Conservation (phyloP, 208 protist genomes). For the Blechomonas ayalai region DNA sequence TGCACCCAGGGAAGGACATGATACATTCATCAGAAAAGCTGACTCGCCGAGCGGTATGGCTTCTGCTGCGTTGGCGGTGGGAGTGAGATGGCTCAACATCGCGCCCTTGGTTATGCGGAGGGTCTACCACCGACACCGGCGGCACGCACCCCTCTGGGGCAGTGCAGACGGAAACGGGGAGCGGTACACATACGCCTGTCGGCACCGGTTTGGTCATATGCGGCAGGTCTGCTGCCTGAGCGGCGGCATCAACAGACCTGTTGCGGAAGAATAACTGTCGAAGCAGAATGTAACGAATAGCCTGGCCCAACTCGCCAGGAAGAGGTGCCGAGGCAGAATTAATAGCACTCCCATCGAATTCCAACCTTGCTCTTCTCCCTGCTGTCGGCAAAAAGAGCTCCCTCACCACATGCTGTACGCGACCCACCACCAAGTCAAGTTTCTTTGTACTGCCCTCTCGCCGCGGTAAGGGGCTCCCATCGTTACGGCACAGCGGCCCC, state of each 20-base stretch:
- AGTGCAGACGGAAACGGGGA: background rate
- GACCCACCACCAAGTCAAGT: conserved; percentile 1
- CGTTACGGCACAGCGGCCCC: background rate
- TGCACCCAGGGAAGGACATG: too few relatives aligned
- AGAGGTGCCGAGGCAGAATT: background rate
- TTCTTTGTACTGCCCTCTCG: background rate
- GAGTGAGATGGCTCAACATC: background rate
- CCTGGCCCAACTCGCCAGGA: background rate
- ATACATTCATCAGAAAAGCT: too few relatives aligned
- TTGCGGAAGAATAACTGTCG: conserved; percentile 12
- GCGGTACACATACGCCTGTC: background rate
- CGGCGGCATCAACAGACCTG: background rate
- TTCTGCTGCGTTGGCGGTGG: background rate
- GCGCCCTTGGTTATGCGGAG: background rate
- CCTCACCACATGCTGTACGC: background rate
- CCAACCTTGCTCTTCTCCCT: background rate
- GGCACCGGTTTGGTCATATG: background rate
- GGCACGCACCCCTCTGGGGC: background rate
- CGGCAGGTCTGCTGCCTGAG: background rate
- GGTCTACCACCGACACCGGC: too few relatives aligned
- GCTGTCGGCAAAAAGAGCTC: background rate
- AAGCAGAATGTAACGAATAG: conserved; percentile 5
- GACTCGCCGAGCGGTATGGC: too few relatives aligned
- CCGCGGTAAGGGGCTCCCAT: background rate
- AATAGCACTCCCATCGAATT: background rate